Conservation (phyloP, 2,329 filamentous ascomycete species). For the Blastomyces parvus region DNA sequence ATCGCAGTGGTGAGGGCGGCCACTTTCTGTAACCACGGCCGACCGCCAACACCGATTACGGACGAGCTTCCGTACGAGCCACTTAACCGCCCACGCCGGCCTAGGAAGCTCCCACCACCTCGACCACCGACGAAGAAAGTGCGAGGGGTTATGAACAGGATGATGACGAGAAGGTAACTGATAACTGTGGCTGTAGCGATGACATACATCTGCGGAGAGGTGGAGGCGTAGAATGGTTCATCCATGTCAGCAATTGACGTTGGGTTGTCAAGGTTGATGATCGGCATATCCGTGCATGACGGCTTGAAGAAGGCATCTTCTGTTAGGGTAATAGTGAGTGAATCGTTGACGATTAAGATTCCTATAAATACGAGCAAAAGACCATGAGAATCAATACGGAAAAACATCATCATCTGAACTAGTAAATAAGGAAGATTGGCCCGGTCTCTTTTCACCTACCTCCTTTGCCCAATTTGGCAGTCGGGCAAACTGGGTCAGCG, state of each 20-base stretch:
- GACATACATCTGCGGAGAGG: constrained; percentile 85
- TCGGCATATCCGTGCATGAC: constrained; percentile 28
- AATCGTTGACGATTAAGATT: constrained; percentile 34
- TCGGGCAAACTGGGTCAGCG: background rate
- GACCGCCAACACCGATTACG: constrained; percentile 75
- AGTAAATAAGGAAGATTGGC: background rate
- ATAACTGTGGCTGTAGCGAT: constrained; percentile 85
- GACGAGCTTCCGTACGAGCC: constrained; percentile 59
- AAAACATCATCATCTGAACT: background rate
- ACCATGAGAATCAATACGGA: background rate
- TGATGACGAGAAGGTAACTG: constrained; percentile 84
- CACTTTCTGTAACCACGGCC: constrained; percentile 83
- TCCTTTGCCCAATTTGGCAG: constrained; percentile 7
- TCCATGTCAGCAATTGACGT: constrained; percentile 34
- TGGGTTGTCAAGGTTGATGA: background rate
- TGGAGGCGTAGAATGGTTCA: constrained; percentile 89
- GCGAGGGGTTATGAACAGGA: constrained; percentile 88
- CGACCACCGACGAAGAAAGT: constrained; percentile 79
- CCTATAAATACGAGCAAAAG: constrained; percentile 26
- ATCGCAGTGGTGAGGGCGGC: constrained; percentile 58
- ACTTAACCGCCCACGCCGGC: constrained; percentile 74
- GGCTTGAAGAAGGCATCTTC: constrained; percentile 44
- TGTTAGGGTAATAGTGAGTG: constrained; percentile 36
- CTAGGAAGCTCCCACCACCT: constrained; percentile 59
- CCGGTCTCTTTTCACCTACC: constrained; percentile 5